Evolutionary conservation across 306 rosid genomes (phyloP).

Genomic region (Casuarina cunninghamiana): DNA sequence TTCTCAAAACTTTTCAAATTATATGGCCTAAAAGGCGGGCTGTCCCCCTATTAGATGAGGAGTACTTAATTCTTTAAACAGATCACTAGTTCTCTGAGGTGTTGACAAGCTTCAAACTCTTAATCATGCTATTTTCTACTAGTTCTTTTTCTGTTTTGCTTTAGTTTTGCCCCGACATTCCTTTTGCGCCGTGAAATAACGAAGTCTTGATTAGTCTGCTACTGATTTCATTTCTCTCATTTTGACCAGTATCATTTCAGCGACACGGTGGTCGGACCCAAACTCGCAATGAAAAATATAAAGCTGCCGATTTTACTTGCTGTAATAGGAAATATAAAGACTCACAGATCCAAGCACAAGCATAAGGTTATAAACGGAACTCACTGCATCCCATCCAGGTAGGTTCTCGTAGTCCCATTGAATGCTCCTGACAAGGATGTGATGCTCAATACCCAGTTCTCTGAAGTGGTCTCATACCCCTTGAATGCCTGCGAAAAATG

Average conservation of each 20-base stretch:
- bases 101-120: not conserved
- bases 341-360: not conserved
- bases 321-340: not conserved
- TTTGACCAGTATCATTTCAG: not conserved
- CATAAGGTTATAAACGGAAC: conserved; percentile 37
- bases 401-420: conserved; percentile 96
- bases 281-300: not conserved
- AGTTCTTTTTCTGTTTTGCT: not conserved
- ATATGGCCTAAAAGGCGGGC: not conserved
- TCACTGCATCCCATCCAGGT: conserved; percentile 95
- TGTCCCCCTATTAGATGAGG: not conserved
- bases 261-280: not conserved
- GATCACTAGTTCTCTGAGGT: not conserved
- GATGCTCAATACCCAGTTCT: conserved; percentile 84
- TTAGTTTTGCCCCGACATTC: conserved; percentile 1
- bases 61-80: not conserved
- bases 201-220: not conserved
- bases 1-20: not conserved
- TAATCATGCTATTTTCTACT: not conserved
- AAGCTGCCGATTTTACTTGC: not conserved
- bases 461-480: conserved; percentile 74
- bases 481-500: conserved; percentile 61
- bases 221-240: not conserved
- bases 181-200: not conserved
- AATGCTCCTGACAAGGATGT: conserved; percentile 92